Evolutionary conservation across 1,284 basidiomycete species (phyloP), one percentile per base, ranked within the genome.

Genomic region (Ceratobasidium papillatum): DNA sequence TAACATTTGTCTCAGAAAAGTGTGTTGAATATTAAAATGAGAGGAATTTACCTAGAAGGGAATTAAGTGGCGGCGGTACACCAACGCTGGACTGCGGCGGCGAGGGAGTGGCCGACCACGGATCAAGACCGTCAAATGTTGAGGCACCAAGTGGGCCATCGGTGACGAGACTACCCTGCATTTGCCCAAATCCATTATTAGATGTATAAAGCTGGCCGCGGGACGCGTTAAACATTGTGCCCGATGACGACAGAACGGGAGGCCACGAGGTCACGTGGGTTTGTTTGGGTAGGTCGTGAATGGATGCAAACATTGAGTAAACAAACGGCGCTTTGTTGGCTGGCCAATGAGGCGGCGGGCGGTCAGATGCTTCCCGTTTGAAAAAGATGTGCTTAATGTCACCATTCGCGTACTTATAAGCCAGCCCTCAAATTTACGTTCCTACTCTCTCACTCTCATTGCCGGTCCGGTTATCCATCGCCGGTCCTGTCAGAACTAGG

Each of bases 31-130:
- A 38, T 17, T 36, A 14, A 36, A n/a, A 8, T 38, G 19, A 5
- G 34, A 36, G 7, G 8, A 22, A 92, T 90, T 62, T 90, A 87
- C 78, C 86, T 87, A 80, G 92, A 90, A 34, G 87, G 83, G 51
- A 89, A 86, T 45, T 86, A 80, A 62, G 84, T 79, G 43, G 83
- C 80, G 43, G 84, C 82, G 79, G 80, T 77, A 25, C 79, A 76
- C 74, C 47, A 34, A 59, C 61, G 65, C 56, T 86, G 22, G 91
- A 90, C 27, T 90, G 88, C 34, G 90, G 88, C 25, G 94, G 94
- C 75, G 89, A 91, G 1, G 94, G 94, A 8, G 88, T 86, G 74
- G 91, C 85, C 79, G 91, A 93, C 94, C 94, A 96, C 22, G 94
- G 94, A 83, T 96, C 94, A 51, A 94, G 86, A 32, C 90, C 91